Conservation (phyloP, 345 rosid species). For the Trapa bicornis region DNA sequence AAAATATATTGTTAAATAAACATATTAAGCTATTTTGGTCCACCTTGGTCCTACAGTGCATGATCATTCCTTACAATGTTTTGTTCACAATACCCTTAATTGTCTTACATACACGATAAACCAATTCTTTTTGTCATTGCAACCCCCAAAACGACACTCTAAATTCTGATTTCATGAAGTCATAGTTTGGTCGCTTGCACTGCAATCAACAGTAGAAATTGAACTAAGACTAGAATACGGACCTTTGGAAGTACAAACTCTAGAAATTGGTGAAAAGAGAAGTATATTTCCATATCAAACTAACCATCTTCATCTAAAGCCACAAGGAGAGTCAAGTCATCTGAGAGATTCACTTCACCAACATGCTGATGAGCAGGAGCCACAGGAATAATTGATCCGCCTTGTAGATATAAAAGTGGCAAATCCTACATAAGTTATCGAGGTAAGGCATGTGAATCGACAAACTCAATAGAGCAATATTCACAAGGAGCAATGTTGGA, state of each 20-base stretch:
- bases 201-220: neutral
- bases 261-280: neutral
- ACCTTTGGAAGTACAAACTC: neutral
- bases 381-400: slow-evolving; percentile 68
- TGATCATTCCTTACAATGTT: neutral
- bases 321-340: slow-evolving; percentile 65
- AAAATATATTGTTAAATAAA: neutral
- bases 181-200: neutral
- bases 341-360: slow-evolving; percentile 47
- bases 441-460: slow-evolving; percentile 2
- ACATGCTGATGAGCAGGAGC: slow-evolving; percentile 61
- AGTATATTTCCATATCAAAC: slow-evolving; percentile 7
- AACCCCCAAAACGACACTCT: neutral
- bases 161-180: neutral
- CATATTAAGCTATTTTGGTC: neutral
- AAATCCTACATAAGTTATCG: slow-evolving; percentile 42
- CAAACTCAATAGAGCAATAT: neutral
- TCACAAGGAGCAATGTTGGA: slow-evolving; percentile 1
- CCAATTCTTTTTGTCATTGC: neutral
- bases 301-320: slow-evolving; percentile 81
- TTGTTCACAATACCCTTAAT: neutral
- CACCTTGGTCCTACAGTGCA: neutral
- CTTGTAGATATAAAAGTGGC: slow-evolving; percentile 71
- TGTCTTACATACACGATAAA: neutral
- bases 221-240: neutral